Evolutionary conservation across 2,329 filamentous ascomycete genomes (phyloP).

Genomic region (Phialophora expanda): DNA sequence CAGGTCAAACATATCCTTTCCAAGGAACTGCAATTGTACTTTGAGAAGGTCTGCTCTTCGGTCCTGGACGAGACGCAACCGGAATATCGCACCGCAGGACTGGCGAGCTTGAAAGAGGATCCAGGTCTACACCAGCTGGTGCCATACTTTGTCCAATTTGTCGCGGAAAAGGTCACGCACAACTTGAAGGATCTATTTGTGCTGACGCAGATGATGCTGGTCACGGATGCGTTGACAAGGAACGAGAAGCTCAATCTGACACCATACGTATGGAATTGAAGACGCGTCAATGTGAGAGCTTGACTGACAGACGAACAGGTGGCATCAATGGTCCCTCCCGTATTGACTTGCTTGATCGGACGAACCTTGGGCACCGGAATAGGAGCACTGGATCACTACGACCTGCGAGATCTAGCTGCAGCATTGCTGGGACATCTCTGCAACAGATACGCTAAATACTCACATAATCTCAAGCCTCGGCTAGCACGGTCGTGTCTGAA

Average conservation of each 20-base stretch:
- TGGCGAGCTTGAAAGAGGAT: slow-evolving; percentile 84
- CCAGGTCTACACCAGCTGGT: slow-evolving; percentile 93
- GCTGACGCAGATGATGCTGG: slow-evolving; percentile 88
- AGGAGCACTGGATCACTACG: slow-evolving; percentile 68
- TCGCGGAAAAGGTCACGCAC: slow-evolving; percentile 94
- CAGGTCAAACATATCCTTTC: slow-evolving; percentile 94
- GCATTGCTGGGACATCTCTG: slow-evolving; percentile 80
- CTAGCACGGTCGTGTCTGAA: slow-evolving; percentile 93
- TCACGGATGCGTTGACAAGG: slow-evolving; percentile 80
- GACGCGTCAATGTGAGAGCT: background rate
- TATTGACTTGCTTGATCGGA: slow-evolving; percentile 87
- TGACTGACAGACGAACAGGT: slow-evolving; percentile 48
- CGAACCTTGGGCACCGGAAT: slow-evolving; percentile 72
- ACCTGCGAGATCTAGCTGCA: slow-evolving; percentile 81
- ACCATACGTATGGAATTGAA: slow-evolving; percentile 59
- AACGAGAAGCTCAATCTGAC: slow-evolving; percentile 80
- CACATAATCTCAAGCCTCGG: slow-evolving; percentile 81
- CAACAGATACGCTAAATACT: slow-evolving; percentile 78
- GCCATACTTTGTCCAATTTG: slow-evolving; percentile 95
- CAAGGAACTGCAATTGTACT: slow-evolving; percentile 95
- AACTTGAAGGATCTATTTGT: slow-evolving; percentile 88
- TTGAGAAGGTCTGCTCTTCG: slow-evolving; percentile 90
- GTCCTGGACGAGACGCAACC: slow-evolving; percentile 87
- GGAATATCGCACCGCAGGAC: slow-evolving; percentile 81
- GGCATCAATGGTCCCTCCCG: slow-evolving; percentile 76